These are phyloP conservation scores for Lactifluus hygrophoroides DNA, from an alignment of 768 basidiomycete genomes.

Conservation along the genomic window DNA sequence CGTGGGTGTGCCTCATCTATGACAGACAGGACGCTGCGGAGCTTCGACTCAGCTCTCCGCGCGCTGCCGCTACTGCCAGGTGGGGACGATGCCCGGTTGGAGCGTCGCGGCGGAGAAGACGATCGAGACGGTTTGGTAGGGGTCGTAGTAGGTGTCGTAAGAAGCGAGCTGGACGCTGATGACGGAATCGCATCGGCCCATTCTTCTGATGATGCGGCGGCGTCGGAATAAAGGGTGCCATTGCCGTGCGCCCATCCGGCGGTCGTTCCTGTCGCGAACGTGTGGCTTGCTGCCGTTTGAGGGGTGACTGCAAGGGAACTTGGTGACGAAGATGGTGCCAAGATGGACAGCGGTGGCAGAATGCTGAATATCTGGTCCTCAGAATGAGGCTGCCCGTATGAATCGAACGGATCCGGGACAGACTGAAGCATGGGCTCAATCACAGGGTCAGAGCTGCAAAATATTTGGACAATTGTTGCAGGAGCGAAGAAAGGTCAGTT, in stretches of 20 bases:
- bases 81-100: conserved; percentile 14
- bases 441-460: conserved; percentile 67
- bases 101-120: conserved; percentile 36
- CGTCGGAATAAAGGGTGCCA: conserved; percentile 18
- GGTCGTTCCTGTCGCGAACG: conserved; percentile 10
- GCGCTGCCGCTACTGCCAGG: conserved; percentile 20
- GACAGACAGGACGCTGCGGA: conserved; percentile 61
- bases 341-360: conserved; percentile 72
- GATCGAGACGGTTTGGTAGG: conserved; percentile 31
- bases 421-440: conserved; percentile 87
- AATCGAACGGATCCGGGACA: conserved; percentile 88
- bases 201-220: conserved; percentile 34
- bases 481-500: background rate
- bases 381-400: conserved; percentile 79
- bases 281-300: conserved; percentile 17
- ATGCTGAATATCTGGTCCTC: conserved; percentile 93
- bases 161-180: conserved; percentile 21
- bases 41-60: conserved; percentile 45
- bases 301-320: conserved; percentile 47
- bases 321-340: conserved; percentile 51
- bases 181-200: conserved; percentile 36
- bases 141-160: conserved; percentile 8
- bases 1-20: conserved; percentile 51
- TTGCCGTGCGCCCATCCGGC: conserved; percentile 23
- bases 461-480: no score